These are phyloP conservation scores for Phytophthora cryptogea DNA, from an alignment of 352 stramenopile species.

Conservation along the genomic window DNA sequence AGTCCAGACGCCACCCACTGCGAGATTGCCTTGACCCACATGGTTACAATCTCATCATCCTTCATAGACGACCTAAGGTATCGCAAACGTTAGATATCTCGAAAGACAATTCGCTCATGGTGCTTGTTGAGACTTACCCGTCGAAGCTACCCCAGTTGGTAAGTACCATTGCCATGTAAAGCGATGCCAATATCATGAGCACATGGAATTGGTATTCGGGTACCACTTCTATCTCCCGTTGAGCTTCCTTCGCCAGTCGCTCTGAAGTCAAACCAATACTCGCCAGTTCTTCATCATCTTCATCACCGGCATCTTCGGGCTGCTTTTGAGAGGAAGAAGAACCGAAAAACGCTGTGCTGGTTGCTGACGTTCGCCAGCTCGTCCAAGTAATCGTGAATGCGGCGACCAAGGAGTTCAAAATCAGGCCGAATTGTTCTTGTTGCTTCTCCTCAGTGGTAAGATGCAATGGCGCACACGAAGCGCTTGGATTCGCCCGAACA, in stretches of 20 bases:
- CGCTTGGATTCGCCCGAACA: slow-evolving; percentile 67
- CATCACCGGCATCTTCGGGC: slow-evolving; percentile 16
- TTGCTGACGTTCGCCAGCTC: slow-evolving; percentile 69
- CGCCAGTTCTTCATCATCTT: slow-evolving; percentile 38
- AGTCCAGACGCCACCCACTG: slow-evolving; percentile 92
- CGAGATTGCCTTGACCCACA: slow-evolving; percentile 95
- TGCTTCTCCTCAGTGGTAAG: slow-evolving; percentile 34
- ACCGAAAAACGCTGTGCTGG: slow-evolving; percentile 60
- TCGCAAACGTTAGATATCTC: slow-evolving; percentile 3
- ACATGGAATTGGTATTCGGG: slow-evolving; percentile 79
- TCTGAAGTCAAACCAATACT: slow-evolving; percentile 30
- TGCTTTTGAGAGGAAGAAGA: slow-evolving; percentile 32
- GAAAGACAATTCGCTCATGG: neutral
- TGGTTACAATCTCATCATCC: slow-evolving; percentile 75
- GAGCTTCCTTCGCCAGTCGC: slow-evolving; percentile 16
- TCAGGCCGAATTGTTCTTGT: slow-evolving; percentile 43
- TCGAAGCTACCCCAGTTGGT: slow-evolving; percentile 76
- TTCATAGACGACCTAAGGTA: slow-evolving; percentile 38
- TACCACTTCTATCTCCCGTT: slow-evolving; percentile 25
- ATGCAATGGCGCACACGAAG: slow-evolving; percentile 41
- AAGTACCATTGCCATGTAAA: slow-evolving; percentile 87
- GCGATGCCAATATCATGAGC: slow-evolving; percentile 72
- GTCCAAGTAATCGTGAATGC: slow-evolving; percentile 73
- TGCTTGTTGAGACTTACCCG: slow-evolving; percentile 37
- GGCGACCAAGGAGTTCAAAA: slow-evolving; percentile 58